A percentile compares a stretch with the other conserved stretches of the same genome.
These are phyloP conservation scores for Lachnellula arida DNA, from an alignment of 2,329 filamentous ascomycete species.

Conservation along the genomic window DNA sequence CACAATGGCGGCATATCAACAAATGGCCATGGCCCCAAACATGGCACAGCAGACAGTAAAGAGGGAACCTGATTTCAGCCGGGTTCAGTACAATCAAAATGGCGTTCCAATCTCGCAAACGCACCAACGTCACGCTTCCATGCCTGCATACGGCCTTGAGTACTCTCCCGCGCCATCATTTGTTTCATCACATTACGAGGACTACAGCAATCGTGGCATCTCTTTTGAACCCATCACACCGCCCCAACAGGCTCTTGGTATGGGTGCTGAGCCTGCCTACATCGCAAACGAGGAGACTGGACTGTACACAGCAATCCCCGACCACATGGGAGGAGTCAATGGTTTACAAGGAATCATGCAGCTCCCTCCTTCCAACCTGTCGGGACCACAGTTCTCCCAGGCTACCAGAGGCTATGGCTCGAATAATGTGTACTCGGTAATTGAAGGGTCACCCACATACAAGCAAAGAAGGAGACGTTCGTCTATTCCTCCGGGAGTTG, in stretches of 20 bases:
- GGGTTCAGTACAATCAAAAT: conserved; percentile 87
- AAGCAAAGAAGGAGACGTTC: conserved; percentile 94
- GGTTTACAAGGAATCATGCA: conserved; percentile 87
- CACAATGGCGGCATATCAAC: conserved; percentile 61
- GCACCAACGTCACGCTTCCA: conserved; percentile 94
- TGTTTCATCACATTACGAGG: conserved; percentile 96
- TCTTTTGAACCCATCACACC: conserved; percentile 97
- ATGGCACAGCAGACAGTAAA: conserved; percentile 75
- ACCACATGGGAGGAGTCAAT: conserved; percentile 68
- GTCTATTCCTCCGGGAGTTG: conserved; percentile 78
- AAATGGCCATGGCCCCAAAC: conserved; percentile 64
- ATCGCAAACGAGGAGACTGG: conserved; percentile 98
- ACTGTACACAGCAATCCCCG: conserved; percentile 90
- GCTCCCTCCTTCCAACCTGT: conserved; percentile 78
- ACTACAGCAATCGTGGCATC: conserved; percentile 93
- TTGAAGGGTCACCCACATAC: conserved; percentile 97
- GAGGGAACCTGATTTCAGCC: conserved; percentile 78
- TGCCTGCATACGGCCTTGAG: conserved; percentile 91
- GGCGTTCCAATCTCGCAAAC: conserved; percentile 77
- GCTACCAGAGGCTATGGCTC: conserved; percentile 60
- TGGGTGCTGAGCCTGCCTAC: conserved; percentile 87
- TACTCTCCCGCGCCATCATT: conserved; percentile 98
- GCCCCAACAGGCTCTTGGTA: conserved; percentile 79
- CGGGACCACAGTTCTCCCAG: conserved; percentile 73
- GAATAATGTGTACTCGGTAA: conserved; percentile 88